Evolutionary conservation across 495 filamentous ascomycete species (phyloP).

Genomic region (Hyaloscypha bicolor): DNA sequence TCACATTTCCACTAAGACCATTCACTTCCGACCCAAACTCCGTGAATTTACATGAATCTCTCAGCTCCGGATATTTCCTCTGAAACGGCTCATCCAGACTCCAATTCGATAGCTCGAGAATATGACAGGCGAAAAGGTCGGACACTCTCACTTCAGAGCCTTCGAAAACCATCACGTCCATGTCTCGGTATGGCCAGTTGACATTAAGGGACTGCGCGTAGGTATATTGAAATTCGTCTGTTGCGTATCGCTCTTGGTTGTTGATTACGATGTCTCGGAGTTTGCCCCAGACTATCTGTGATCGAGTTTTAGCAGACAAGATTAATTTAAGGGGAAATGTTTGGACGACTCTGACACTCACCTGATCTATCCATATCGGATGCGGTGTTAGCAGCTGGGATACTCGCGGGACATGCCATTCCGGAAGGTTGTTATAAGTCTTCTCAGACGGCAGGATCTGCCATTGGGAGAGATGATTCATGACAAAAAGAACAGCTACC

Average conservation of each 20-base stretch:
- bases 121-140: slow-evolving; percentile 15
- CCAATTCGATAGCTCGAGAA: slow-evolving; percentile 21
- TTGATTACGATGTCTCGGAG: slow-evolving; percentile 35
- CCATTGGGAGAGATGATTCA: slow-evolving; percentile 30
- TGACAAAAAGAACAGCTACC: slow-evolving; percentile 7
- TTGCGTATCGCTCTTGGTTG: slow-evolving; percentile 33
- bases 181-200: slow-evolving; percentile 26
- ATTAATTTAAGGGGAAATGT: background rate
- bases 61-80: slow-evolving; percentile 26
- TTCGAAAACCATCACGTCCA: slow-evolving; percentile 17
- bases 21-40: background rate
- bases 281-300: slow-evolving; percentile 27
- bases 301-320: background rate
- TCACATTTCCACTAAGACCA: background rate
- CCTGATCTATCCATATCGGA: slow-evolving; percentile 30
- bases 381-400: slow-evolving; percentile 34
- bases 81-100: slow-evolving; percentile 29
- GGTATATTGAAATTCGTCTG: slow-evolving; percentile 32
- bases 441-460: slow-evolving; percentile 28
- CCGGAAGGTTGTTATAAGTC: slow-evolving; percentile 28
- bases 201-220: slow-evolving; percentile 29
- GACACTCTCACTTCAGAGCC: slow-evolving; percentile 16
- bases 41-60: slow-evolving; percentile 21
- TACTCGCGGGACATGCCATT: slow-evolving; percentile 25
- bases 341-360: background rate